Evolutionary conservation across 768 basidiomycete genomes (phyloP).

Genomic region (Amylocystis lapponica): DNA sequence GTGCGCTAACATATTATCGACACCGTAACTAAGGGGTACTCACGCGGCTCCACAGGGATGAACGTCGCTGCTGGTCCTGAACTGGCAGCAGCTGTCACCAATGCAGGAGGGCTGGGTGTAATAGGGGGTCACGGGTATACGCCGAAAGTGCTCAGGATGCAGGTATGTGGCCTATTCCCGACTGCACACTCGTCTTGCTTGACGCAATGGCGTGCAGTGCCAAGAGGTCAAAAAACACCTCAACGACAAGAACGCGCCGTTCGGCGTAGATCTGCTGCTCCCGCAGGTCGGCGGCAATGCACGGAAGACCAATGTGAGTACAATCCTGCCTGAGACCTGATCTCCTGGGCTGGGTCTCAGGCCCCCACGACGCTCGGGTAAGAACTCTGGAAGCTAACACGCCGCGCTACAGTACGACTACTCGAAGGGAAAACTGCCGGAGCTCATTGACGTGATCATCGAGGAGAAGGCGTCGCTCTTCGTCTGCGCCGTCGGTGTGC

Average conservation of each 20-base stretch:
- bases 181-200: neutral
- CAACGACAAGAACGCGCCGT: constrained; percentile 70
- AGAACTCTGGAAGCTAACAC: too few relatives aligned
- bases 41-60: constrained; percentile 39
- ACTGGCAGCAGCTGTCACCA: constrained; percentile 89
- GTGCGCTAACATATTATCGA: constrained; percentile 24
- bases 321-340: too few relatives aligned
- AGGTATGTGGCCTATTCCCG: constrained; percentile 40
- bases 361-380: neutral
- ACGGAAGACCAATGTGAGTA: constrained; percentile 79
- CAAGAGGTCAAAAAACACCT: constrained; percentile 58
- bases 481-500: constrained; percentile 88
- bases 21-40: neutral
- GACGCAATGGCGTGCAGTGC: neutral
- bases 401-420: constrained; percentile 64
- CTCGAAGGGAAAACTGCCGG: constrained; percentile 79
- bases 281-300: constrained; percentile 85
- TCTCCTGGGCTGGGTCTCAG: neutral
- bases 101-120: constrained; percentile 89
- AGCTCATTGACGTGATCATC: constrained; percentile 86
- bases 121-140: constrained; percentile 89
- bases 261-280: constrained; percentile 87
- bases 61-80: constrained; percentile 71
- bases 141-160: constrained; percentile 70
- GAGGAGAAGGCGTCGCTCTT: constrained; percentile 86